Evolutionary conservation across 805 yeast genomes (phyloP).

Genomic region (Wickerhamiella siamensis): DNA sequence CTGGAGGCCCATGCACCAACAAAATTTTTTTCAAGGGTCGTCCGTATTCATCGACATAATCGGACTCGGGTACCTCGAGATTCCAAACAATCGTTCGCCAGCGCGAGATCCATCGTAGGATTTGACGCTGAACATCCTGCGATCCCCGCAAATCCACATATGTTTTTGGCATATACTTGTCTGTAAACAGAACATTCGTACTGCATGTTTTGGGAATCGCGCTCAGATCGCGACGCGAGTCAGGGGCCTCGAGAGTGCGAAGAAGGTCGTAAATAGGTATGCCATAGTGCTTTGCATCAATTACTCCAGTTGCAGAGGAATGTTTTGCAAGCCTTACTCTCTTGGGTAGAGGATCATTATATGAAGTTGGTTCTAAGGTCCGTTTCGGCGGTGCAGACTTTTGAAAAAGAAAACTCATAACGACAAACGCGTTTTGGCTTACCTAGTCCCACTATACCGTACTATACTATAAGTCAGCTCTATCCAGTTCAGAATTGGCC

Average conservation of each 20-base stretch:
- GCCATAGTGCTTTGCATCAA: conserved; percentile 11
- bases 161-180: conserved; percentile 51
- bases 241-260: neutral
- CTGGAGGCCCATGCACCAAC: conserved; percentile 83
- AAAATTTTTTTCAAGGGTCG: conserved; percentile 41
- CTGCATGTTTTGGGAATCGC: neutral
- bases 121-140: conserved; percentile 44
- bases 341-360: neutral
- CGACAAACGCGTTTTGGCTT: no score
- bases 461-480: no score
- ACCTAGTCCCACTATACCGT: no score
- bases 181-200: conserved; percentile 32
- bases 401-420: neutral
- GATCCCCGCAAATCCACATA: conserved; percentile 59
- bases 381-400: neutral
- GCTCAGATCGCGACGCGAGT: neutral
- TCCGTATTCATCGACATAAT: conserved; percentile 34
- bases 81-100: conserved; percentile 32
- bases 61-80: conserved; percentile 4
- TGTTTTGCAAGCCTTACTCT: neutral
- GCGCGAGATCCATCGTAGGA: conserved; percentile 48
- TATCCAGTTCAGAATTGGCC: no score
- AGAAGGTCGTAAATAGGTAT: conserved; percentile 13
- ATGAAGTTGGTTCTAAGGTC: neutral
- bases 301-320: neutral